These are phyloP conservation scores for Pythium dissotocum DNA, from an alignment of 352 stramenopile species.

Conservation along the genomic window DNA sequence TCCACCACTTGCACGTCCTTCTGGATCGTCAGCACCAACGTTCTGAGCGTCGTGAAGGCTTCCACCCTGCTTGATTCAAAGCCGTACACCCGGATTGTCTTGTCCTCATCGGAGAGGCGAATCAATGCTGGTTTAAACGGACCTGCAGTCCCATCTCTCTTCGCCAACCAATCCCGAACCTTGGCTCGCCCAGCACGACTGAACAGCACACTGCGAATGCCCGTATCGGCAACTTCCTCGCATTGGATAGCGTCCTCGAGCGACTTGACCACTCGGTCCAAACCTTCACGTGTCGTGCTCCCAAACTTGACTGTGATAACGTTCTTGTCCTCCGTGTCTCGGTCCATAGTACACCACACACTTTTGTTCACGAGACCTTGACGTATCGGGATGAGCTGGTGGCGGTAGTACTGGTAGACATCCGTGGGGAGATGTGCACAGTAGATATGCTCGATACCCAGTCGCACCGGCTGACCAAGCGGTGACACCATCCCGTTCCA, in stretches of 20 bases:
- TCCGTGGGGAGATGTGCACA: slow-evolving; percentile 5
- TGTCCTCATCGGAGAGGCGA: neutral
- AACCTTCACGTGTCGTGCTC: neutral
- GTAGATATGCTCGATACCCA: slow-evolving; percentile 24
- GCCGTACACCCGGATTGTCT: slow-evolving; percentile 9
- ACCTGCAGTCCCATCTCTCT: neutral
- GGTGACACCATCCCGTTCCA: slow-evolving; percentile 10
- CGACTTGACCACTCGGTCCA: slow-evolving; percentile 2
- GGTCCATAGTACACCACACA: neutral
- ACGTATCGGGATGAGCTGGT: neutral
- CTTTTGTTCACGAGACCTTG: neutral
- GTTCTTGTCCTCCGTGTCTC: slow-evolving; percentile 2
- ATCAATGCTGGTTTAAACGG: neutral
- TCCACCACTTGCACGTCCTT: slow-evolving; percentile 22
- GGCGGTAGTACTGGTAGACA: slow-evolving; percentile 13
- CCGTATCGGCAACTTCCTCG: slow-evolving; percentile 7
- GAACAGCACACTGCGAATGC: slow-evolving; percentile 13
- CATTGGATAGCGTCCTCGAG: slow-evolving; percentile 11
- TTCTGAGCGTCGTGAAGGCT: neutral
- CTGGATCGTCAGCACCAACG: neutral
- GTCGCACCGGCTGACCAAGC: slow-evolving; percentile 20
- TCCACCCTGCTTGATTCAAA: neutral
- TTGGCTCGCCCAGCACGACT: slow-evolving; percentile 8
- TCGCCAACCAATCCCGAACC: slow-evolving; percentile 9
- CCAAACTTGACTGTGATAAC: slow-evolving; percentile 21